These are phyloP conservation scores for Phytophthora sp. DNA, from an alignment of 352 stramenopile genomes.

Conservation along the genomic window DNA sequence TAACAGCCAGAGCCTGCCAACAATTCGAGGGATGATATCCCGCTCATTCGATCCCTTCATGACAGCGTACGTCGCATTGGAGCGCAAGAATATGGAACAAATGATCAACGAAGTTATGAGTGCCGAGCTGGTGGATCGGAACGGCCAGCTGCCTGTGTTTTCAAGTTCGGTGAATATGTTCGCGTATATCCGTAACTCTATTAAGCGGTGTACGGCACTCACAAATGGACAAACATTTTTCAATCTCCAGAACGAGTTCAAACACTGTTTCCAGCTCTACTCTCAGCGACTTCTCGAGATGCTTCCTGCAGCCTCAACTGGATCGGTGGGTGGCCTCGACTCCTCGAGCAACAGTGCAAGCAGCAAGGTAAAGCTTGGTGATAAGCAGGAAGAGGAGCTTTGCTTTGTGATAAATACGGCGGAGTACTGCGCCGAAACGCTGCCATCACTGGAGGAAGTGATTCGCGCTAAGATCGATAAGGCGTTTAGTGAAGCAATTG, in stretches of 20 bases:
- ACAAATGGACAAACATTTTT: constrained; percentile 99
- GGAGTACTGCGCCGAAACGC: constrained; percentile 98
- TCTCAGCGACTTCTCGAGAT: constrained; percentile 76
- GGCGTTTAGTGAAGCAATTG: constrained; percentile 92
- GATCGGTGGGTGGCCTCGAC: constrained; percentile 18
- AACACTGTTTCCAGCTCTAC: constrained; percentile 79
- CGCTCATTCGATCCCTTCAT: constrained; percentile 98
- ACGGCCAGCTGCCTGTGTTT: constrained; percentile 96
- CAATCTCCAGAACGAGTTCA: constrained; percentile 95
- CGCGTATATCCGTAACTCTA: constrained; percentile 98
- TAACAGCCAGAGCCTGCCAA: constrained; percentile 59
- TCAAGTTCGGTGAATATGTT: constrained; percentile 98
- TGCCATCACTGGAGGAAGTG: constrained; percentile 96
- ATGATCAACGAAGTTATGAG: constrained; percentile 92
- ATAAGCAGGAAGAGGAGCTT: constrained; percentile 94
- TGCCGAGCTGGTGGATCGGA: constrained; percentile 94
- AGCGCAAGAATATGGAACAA: constrained; percentile 96
- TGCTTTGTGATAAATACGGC: constrained; percentile 99
- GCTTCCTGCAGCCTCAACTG: constrained; percentile 50
- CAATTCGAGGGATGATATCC: constrained; percentile 88
- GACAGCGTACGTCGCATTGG: constrained; percentile 96
- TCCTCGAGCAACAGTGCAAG: constrained; percentile 22
- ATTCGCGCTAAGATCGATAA: constrained; percentile 96
- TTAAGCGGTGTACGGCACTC: constrained; percentile 96
- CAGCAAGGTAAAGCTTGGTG: constrained; percentile 67